These are phyloP conservation scores for Cytospora leucostoma DNA, from an alignment of 2,329 filamentous ascomycete genomes.

Conservation along the genomic window DNA sequence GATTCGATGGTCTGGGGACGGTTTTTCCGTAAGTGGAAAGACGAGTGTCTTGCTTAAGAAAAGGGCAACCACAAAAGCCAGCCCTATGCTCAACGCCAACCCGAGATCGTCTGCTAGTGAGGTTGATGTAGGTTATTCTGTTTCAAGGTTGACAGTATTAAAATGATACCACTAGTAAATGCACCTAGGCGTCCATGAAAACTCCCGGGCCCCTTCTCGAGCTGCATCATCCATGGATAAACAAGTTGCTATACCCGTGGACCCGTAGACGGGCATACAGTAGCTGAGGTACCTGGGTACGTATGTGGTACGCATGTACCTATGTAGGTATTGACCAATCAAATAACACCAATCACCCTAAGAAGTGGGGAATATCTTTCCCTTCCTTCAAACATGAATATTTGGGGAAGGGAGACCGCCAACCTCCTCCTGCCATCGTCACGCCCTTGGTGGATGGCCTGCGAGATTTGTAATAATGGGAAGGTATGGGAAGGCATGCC, in stretches of 20 bases:
- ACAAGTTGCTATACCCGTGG: no score
- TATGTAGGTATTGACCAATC: background rate
- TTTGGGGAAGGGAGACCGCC: conserved; percentile 1
- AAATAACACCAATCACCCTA: background rate
- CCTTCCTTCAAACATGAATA: no score
- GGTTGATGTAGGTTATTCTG: no score
- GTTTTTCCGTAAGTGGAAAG: background rate
- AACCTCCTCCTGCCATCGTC: background rate
- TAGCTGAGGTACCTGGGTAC: no score
- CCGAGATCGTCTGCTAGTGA: no score
- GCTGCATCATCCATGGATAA: no score
- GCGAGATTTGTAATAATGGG: background rate
- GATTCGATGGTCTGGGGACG: background rate
- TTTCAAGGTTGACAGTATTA: no score
- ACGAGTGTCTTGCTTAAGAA: background rate
- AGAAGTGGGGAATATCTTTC: background rate
- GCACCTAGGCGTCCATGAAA: no score
- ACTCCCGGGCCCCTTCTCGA: no score
- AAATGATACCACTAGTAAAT: no score
- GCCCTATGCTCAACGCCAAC: background rate
- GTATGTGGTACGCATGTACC: background rate
- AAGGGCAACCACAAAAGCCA: background rate
- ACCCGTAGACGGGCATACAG: no score
- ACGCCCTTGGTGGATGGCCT: background rate
- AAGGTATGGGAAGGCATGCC: background rate